Conservation (phyloP, 768 basidiomycete species). For the Hericium rajendrae region DNA sequence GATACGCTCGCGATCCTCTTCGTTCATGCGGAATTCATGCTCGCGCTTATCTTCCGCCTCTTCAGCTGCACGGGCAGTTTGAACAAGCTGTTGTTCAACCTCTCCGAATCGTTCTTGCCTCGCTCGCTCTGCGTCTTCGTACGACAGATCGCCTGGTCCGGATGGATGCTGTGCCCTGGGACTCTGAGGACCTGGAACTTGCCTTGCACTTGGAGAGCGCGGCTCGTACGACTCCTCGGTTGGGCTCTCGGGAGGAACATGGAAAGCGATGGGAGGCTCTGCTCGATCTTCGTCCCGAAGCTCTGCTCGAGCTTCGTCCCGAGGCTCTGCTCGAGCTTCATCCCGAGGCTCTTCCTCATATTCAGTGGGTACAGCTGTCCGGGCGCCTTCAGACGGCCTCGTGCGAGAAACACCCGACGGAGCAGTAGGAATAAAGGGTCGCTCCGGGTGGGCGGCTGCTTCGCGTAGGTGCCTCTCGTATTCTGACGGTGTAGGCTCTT, state of each 20-base stretch:
- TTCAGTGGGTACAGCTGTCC: not conserved
- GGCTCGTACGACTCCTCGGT: not conserved
- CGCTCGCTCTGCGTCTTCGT: conserved; percentile 36
- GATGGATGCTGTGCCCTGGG: conserved; percentile 5
- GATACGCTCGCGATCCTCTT: conserved; percentile 52
- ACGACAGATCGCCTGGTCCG: conserved; percentile 21
- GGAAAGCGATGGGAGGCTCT: not conserved
- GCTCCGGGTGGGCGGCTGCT: not conserved
- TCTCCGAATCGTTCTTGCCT: conserved; percentile 49
- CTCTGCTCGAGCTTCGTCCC: not conserved
- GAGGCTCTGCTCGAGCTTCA: not conserved
- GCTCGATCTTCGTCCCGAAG: not conserved
- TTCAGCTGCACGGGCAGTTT: conserved; percentile 38
- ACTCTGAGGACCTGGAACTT: not conserved
- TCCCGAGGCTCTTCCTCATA: not conserved
- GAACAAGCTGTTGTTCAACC: conserved; percentile 39
- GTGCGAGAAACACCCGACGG: not conserved
- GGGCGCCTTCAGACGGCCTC: not conserved
- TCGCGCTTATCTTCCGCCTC: conserved; percentile 60
- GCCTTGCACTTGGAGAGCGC: not conserved
- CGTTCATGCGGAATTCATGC: conserved; percentile 49
- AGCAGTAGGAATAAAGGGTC: not conserved
- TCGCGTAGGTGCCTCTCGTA: not conserved
- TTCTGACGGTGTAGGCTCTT: not conserved
- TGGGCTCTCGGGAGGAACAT: not conserved